phyloP scores from a whole-genome alignment of 1,284 basidiomycete genomes.

The Neonothopanus nambi region DNA sequence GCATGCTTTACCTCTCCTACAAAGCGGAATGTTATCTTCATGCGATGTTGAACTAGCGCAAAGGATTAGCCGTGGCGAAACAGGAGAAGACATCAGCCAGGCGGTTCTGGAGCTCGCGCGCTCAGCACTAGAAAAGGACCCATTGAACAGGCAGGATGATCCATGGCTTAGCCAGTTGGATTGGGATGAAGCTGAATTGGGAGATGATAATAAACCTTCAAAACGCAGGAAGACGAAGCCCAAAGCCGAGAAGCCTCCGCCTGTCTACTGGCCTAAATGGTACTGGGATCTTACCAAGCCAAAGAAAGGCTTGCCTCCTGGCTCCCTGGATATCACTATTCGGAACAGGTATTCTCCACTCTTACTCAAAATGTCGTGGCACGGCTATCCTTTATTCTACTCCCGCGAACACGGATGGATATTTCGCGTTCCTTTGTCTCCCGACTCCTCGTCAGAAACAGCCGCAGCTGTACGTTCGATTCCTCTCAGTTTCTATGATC shows the following conservation, averaged over 20 bases:
- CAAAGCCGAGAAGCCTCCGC: conserved; percentile 38
- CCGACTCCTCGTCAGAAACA: background rate
- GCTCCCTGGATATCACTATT: conserved; percentile 83
- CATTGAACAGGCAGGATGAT: conserved; percentile 26
- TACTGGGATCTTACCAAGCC: conserved; percentile 89
- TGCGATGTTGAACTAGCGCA: conserved; percentile 30
- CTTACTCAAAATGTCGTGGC: conserved; percentile 87
- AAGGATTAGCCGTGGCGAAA: conserved; percentile 29
- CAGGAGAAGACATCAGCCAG: conserved; percentile 17
- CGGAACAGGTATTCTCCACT: conserved; percentile 85
- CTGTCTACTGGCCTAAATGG: conserved; percentile 86
- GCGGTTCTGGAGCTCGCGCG: conserved; percentile 29
- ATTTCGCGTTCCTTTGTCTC: conserved; percentile 67
- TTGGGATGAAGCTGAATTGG: conserved; percentile 38
- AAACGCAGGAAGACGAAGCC: conserved; percentile 26
- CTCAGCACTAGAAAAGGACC: conserved; percentile 14
- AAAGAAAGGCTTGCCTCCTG: conserved; percentile 62
- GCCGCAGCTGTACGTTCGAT: conserved; percentile 30
- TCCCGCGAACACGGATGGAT: conserved; percentile 93
- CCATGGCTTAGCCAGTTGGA: conserved; percentile 58
- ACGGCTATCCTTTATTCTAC: conserved; percentile 82
- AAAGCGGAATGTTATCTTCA: conserved; percentile 29
- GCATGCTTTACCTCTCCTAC: conserved; percentile 33
- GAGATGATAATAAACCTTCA: conserved; percentile 13
- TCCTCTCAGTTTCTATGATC: conserved; percentile 59